Evolutionary conservation across 345 rosid genomes (phyloP), one percentile per base, ranked within the genome.

Genomic region (Salix purpurea): DNA sequence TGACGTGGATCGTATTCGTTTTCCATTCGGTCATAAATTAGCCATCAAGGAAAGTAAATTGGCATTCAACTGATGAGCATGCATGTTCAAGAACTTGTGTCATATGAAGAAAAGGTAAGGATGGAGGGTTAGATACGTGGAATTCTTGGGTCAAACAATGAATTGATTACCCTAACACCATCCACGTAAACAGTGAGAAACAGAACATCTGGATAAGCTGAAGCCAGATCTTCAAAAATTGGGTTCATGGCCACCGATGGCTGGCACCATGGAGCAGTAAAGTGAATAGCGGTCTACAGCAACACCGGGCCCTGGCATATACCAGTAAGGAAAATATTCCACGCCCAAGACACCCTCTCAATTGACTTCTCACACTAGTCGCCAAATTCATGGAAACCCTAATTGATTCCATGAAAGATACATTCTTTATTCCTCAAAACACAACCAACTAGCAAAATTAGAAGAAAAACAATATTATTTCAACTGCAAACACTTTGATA

Each of bases 241-340:
- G 94, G 90, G 68, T 86, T 93, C 99, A 95, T 95, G 30, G 81
- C 94, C 88, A 93, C 91, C 28, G 99, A 95, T 73, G 97, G 99
- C 76, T 90, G 77, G 69, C 97, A 95, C 99, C 99, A 93, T 65
- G 92, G 73, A 70, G 99, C 97, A 67, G 94, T 90, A 77, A 96
- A 96, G 86, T 96, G 98, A 36, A 86, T 93, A 84, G 91, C 87
- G 75, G 91, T 72, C 98, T 93, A 84, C 73, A 83, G 84, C 50
- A 61, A 56, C 62, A 58, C 1, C 28, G 11, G 62, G 11, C 23
- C 67, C 60, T 74, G 72, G 23, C 52, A 73, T 34, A 34, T 34
- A 34, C 37, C 40, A 74, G 13, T 6, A 61, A 65, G n/a, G 3
- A 52, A 30, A 5, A 23, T 34, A 21, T 67, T 50, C 73, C 28